phyloP scores from a whole-genome alignment of 768 basidiomycete genomes.

The Calocybe gangraenosa region DNA sequence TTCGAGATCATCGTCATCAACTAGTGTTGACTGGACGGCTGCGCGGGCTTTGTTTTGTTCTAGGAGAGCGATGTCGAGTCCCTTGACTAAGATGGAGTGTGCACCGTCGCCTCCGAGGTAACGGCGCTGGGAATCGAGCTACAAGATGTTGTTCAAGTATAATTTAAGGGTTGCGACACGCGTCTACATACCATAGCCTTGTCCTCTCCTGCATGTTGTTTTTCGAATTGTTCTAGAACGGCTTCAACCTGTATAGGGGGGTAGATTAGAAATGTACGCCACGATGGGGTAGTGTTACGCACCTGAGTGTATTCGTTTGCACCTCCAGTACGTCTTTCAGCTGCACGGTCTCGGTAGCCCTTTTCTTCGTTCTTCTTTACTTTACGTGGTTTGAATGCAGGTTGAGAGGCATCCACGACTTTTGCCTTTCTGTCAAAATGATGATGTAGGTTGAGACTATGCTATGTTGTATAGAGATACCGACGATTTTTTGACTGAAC shows the following conservation, averaged over 20 bases:
- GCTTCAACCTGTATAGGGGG: slow-evolving; percentile 63
- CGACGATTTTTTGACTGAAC: slow-evolving; percentile 27
- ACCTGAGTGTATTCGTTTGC: slow-evolving; percentile 76
- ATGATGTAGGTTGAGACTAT: neutral
- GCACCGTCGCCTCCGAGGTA: slow-evolving; percentile 84
- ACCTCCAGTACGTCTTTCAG: slow-evolving; percentile 63
- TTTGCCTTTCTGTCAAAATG: slow-evolving; percentile 34
- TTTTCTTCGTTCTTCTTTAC: slow-evolving; percentile 54
- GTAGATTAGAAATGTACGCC: neutral
- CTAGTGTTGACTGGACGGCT: slow-evolving; percentile 46
- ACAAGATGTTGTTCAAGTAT: neutral
- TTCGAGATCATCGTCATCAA: slow-evolving; percentile 75
- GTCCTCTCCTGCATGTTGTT: slow-evolving; percentile 53
- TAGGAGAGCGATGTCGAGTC: slow-evolving; percentile 82
- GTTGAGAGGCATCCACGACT: slow-evolving; percentile 44
- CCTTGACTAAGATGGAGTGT: slow-evolving; percentile 86
- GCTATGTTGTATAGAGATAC: slow-evolving; percentile 8
- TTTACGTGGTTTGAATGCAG: slow-evolving; percentile 80
- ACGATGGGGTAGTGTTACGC: slow-evolving; percentile 13
- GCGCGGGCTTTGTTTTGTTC: slow-evolving; percentile 77
- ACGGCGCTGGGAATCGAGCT: slow-evolving; percentile 72
- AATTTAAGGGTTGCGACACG: neutral
- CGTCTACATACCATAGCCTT: slow-evolving; percentile 51
- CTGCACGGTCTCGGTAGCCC: slow-evolving; percentile 72
- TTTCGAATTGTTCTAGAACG: slow-evolving; percentile 79